A percentile compares a stretch with the other conserved stretches of the same genome.
These are phyloP conservation scores for Beauveria australis DNA, from an alignment of 2,329 filamentous ascomycete genomes.

Conservation along the genomic window DNA sequence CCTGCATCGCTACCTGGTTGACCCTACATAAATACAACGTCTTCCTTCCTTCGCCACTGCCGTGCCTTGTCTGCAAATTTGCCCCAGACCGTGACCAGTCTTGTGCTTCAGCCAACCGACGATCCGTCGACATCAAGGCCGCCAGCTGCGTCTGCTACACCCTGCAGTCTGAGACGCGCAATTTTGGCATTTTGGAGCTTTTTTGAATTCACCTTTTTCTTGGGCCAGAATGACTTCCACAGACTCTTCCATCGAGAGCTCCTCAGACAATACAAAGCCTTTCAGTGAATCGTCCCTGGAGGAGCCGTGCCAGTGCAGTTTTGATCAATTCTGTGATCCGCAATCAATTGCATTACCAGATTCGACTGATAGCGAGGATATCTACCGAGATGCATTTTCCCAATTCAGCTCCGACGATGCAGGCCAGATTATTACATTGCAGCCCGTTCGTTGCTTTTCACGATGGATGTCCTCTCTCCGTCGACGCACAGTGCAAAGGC, in stretches of 20 bases:
- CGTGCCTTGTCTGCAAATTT: not conserved
- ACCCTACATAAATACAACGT: not conserved
- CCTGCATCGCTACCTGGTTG: not conserved
- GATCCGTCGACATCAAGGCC: not conserved
- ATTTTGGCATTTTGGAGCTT: constrained; percentile 9
- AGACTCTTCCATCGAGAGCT: not conserved
- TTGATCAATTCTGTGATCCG: not conserved
- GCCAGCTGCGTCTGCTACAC: not conserved
- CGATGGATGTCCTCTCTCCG: constrained; percentile 68
- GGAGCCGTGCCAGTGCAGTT: constrained; percentile 1
- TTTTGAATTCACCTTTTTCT: constrained; percentile 8
- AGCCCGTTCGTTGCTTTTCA: constrained; percentile 3
- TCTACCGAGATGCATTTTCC: constrained; percentile 1
- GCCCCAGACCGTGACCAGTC: not conserved
- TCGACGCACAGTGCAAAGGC: constrained; percentile 41
- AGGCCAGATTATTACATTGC: not conserved
- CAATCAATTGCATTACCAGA: constrained; percentile 3
- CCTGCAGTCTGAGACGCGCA: not conserved
- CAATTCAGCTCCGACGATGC: not conserved
- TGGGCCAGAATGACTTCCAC: constrained; percentile 9
- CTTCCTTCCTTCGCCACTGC: not conserved
- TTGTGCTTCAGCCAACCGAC: not conserved
- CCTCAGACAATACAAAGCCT: not conserved
- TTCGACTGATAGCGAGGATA: constrained; percentile 1
- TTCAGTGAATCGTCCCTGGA: constrained; percentile 3